Base-by-base conservation (phyloP, 2,329 filamentous ascomycete genomes). In the Alternaria ventricosa region DNA sequence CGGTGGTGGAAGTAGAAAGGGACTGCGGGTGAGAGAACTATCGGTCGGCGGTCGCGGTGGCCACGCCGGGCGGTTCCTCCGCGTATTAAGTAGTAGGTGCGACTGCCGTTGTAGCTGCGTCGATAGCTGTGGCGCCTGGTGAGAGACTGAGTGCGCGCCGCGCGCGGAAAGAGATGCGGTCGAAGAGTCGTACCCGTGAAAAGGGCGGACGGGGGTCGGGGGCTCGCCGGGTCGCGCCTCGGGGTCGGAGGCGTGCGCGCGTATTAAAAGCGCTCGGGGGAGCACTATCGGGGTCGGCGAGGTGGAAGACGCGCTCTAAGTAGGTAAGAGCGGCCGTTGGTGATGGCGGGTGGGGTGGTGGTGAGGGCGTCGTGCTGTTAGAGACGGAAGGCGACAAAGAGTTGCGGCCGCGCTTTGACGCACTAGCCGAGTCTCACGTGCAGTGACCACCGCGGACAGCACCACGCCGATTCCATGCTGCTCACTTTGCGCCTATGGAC, bases 241-340 rank as follows among this genome's bases (percentile, higher is more conserved):
- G 68, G 65, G 61, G 63, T 66, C 46, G 57, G 46, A 57, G 64
- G 57, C 64, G 59, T 62, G 74, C 74, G 75, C 74, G 66, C 69
- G 69, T 56, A 60, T 60, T 64, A 57, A 61, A 62, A 67, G 75
- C 73, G 65, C 72, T 64, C 64, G 63, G 60, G 57, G 54, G 70
- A 72, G 74, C 70, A 71, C 73, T 68, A 61, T 61, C 68, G 70
- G 61, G 57, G 55, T 64, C 69, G 61, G 54, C 57, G 70, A 67
- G 70, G 67, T 65, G 61, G 55, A 68, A 69, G 72, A 76, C 75
- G 78, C 77, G 74, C 76, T 76, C 75, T 70, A 66, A 64, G 73
- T 73, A 75, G 71, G 68, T 66, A 36, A 71, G 69, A 68, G 74
- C 74, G 72, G 76, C 63, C 71, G 71, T 62, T 70, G 63, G 65